These are phyloP conservation scores for Wickerhamiella pararugosa DNA, from an alignment of 1,139 yeast genomes.

Conservation along the genomic window DNA sequence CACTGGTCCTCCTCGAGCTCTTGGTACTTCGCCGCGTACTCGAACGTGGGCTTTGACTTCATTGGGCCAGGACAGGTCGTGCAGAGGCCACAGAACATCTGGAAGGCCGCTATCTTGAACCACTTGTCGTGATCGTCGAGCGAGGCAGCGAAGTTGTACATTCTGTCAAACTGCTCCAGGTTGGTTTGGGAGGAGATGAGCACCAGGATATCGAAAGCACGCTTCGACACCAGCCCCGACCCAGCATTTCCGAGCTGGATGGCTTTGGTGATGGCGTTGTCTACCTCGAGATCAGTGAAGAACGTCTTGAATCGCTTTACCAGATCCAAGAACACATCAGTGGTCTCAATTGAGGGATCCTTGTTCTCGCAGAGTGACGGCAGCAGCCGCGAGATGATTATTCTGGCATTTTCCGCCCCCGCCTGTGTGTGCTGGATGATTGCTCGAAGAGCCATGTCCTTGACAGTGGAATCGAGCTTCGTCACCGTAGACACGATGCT, in stretches of 20 bases:
- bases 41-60: slow-evolving; percentile 15
- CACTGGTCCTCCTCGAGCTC: slow-evolving; percentile 15
- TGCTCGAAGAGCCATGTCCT: slow-evolving; percentile 40
- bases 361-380: slow-evolving; percentile 22
- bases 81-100: slow-evolving; percentile 16
- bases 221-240: slow-evolving; percentile 22
- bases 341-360: slow-evolving; percentile 35
- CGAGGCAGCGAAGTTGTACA: slow-evolving; percentile 16
- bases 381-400: slow-evolving; percentile 24
- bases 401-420: slow-evolving; percentile 21
- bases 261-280: slow-evolving; percentile 22
- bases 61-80: slow-evolving; percentile 4
- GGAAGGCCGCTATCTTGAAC: slow-evolving; percentile 11
- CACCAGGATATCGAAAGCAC: slow-evolving; percentile 42
- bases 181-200: slow-evolving; percentile 29
- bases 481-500: slow-evolving; percentile 10
- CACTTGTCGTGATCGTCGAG: slow-evolving; percentile 11
- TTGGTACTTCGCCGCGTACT: slow-evolving; percentile 10
- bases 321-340: slow-evolving; percentile 50
- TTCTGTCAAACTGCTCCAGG: slow-evolving; percentile 19
- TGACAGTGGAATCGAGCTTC: slow-evolving; percentile 1
- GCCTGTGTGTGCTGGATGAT: slow-evolving; percentile 32
- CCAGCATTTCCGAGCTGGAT: slow-evolving; percentile 15
- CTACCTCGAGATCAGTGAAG: slow-evolving; percentile 31
- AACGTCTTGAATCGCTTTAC: slow-evolving; percentile 39